These are phyloP conservation scores for Cucurbita maxima DNA, from an alignment of 306 rosid genomes.

Conservation along the genomic window DNA sequence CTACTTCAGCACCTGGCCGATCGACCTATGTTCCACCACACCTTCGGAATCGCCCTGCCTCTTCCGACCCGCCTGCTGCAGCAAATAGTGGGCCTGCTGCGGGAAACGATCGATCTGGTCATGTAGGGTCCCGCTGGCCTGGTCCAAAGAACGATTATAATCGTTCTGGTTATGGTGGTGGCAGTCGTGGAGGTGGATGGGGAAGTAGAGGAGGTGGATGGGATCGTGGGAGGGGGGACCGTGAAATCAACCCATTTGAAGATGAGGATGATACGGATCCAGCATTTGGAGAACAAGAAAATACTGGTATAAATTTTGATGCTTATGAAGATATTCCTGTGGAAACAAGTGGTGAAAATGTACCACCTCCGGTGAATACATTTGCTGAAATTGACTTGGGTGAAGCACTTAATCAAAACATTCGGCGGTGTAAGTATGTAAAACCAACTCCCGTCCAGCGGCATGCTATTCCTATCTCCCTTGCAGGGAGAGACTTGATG, in stretches of 20 bases:
- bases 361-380: slow-evolving; percentile 62
- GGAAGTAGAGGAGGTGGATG: slow-evolving; percentile 44
- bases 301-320: slow-evolving; percentile 57
- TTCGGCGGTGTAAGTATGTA: slow-evolving; percentile 69
- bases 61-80: slow-evolving; percentile 30
- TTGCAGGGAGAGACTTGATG: slow-evolving; percentile 69
- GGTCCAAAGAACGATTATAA: slow-evolving; percentile 29
- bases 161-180: slow-evolving; percentile 35
- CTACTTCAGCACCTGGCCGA: slow-evolving; percentile 22
- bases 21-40: slow-evolving; percentile 72
- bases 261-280: slow-evolving; percentile 39
- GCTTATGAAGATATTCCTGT: slow-evolving; percentile 85
- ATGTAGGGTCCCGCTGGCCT: slow-evolving; percentile 31
- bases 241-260: slow-evolving; percentile 62
- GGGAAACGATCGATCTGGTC: slow-evolving; percentile 25
- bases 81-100: slow-evolving; percentile 18
- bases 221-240: slow-evolving; percentile 50
- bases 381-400: slow-evolving; percentile 87
- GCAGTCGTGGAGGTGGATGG: slow-evolving; percentile 37
- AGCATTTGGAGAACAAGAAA: slow-evolving; percentile 37
- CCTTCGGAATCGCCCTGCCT: slow-evolving; percentile 49
- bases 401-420: slow-evolving; percentile 56
- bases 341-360: slow-evolving; percentile 68
- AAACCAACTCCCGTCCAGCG: slow-evolving; percentile 86
- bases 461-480: slow-evolving; percentile 75